Conservation (phyloP, 306 rosid species). For the Dryas octopetala region DNA sequence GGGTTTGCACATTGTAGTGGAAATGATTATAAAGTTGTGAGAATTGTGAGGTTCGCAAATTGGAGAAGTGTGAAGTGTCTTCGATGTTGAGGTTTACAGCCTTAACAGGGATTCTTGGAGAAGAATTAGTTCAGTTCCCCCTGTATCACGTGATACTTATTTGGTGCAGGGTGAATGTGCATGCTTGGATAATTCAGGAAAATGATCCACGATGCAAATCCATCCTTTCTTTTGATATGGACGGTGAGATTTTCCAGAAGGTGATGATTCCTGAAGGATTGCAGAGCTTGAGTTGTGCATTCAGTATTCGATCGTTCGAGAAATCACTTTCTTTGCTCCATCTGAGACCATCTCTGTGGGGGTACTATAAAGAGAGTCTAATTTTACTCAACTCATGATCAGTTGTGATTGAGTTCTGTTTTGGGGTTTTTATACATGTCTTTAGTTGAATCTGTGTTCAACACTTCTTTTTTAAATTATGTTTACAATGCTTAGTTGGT, state of each 20-base stretch:
- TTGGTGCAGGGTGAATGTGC: not conserved
- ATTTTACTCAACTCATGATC: too few relatives aligned
- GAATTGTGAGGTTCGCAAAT: too few relatives aligned
- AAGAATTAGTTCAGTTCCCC: not conserved
- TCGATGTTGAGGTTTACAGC: not conserved
- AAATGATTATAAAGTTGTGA: not conserved
- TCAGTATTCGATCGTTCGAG: not conserved
- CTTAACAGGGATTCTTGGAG: not conserved
- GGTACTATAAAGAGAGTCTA: not conserved
- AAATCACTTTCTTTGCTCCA: not conserved
- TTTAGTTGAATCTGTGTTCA: too few relatives aligned
- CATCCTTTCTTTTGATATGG: not conserved
- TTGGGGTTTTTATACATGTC: too few relatives aligned
- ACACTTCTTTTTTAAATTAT: too few relatives aligned
- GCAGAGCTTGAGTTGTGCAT: not conserved
- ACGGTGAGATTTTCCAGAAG: not conserved
- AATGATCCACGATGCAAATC: too few relatives aligned
- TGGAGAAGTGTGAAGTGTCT: not conserved
- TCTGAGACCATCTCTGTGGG: not conserved
- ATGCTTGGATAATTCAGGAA: not conserved
- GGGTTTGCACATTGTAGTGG: not conserved
- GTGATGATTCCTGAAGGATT: not conserved
- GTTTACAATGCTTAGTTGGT: too few relatives aligned
- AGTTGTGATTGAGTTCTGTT: too few relatives aligned
- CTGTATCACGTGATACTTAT: not conserved